Base-by-base conservation (phyloP, 768 basidiomycete genomes). In the Leccinum rimulosum region DNA sequence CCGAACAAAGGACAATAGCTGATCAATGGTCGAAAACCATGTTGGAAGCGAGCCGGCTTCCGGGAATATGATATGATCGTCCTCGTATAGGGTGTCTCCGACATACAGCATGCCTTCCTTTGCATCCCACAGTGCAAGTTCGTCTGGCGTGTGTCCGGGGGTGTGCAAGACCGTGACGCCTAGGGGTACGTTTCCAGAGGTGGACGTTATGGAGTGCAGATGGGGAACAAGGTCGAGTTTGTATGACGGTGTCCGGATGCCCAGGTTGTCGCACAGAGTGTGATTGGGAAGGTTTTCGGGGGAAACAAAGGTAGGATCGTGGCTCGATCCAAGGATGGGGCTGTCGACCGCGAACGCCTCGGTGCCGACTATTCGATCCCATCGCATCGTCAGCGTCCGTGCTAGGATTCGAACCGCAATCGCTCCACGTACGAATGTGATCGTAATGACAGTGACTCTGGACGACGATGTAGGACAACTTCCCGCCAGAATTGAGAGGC, bases 111-210 rank as follows among this genome's bases (percentile, higher is more conserved):
- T 81, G 60, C 68, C 70, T 54, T 84, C 83, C 6, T 60, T 66
- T 12, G 67, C 70, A 56, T 84, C 81, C 71, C 81, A 85, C 4
- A 84, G 61, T 1, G 82, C 82, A n/a, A 84, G 68, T 62, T 83
- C 79, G 69, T 85, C 84, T 2, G 83, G 84, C 0, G 80, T 84
- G 58, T 85, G 84, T 28, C 84, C 83, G 0, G 83, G 82, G 0
- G 82, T 83, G 60, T 85, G 84, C 56, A 84, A 71, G 56, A 83
- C 71, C 3, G 60, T 74, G 27, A 85, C 61, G 1, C 76, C 77
- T 0, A 80, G 68, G 0, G 74, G 61, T 4, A 66, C 53, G 22
- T 51, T 49, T 6, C 30, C 50, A 33, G 50, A n/a, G 22, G 61
- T 67, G 3, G 66, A 64, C 5, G 63, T 61, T 56, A 83, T 70